Conservation (phyloP, 257 asterid genomes). For the Rhazya stricta region DNA sequence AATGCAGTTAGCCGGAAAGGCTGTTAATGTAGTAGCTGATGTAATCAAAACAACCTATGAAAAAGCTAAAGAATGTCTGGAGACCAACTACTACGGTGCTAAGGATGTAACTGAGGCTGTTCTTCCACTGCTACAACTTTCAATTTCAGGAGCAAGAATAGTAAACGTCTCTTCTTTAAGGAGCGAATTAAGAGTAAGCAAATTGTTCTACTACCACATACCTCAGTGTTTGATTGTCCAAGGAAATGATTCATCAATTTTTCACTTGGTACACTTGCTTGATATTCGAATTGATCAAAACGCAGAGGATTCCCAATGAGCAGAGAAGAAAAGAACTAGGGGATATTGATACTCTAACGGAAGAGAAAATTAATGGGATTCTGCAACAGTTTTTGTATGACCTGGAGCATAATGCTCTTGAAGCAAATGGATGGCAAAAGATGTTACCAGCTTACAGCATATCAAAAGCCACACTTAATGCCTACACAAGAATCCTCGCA, state of each 20-base stretch:
- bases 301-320: conserved; percentile 64
- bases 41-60: conserved; percentile 53
- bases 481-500: conserved; percentile 69
- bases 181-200: conserved; percentile 60
- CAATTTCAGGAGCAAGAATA: conserved; percentile 60
- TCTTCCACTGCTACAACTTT: conserved; percentile 55
- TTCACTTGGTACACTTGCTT: not conserved
- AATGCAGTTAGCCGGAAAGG: conserved; percentile 71
- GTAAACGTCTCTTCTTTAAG: conserved; percentile 68
- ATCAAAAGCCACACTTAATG: conserved; percentile 67
- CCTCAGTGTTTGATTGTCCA: not conserved
- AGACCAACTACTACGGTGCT: conserved; percentile 67
- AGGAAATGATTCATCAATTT: not conserved
- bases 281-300: conserved; percentile 1
- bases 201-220: not conserved
- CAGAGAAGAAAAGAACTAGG: conserved; percentile 52
- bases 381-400: conserved; percentile 49
- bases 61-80: conserved; percentile 52
- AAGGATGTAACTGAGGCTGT: conserved; percentile 71
- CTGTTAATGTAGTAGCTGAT: conserved; percentile 43
- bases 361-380: conserved; percentile 48
- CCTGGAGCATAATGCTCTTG: conserved; percentile 42
- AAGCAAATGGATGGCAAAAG: conserved; percentile 72
- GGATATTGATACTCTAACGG: conserved; percentile 53
- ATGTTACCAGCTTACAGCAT: conserved; percentile 80